A percentile compares a stretch with the other conserved stretches of the same genome.
phyloP scores from a whole-genome alignment of 176 grass and related monocot genomes.

The Oryza punctata region DNA sequence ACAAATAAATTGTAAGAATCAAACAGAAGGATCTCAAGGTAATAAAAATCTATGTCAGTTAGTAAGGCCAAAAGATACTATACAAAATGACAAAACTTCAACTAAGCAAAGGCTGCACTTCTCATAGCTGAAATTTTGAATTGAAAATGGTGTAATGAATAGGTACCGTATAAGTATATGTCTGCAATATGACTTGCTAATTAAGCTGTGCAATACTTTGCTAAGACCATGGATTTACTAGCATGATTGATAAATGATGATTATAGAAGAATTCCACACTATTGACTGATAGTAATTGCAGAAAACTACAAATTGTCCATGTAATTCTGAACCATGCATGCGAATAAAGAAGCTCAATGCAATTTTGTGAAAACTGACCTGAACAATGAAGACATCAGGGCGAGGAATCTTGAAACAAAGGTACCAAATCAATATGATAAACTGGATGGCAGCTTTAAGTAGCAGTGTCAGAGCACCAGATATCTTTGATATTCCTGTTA shows the following conservation, averaged over 20 bases:
- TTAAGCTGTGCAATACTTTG: background rate
- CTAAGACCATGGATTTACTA: background rate
- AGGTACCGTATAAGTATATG: background rate
- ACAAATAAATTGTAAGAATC: background rate
- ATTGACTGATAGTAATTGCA: background rate
- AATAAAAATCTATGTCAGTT: background rate
- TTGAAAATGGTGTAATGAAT: background rate
- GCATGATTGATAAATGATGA: background rate
- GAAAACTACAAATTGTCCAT: background rate
- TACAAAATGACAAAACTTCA: background rate
- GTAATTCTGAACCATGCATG: slow-evolving; percentile 1
- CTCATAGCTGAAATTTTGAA: background rate
- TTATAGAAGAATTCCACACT: background rate
- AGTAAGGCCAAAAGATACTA: background rate
- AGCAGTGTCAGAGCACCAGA: slow-evolving; percentile 75
- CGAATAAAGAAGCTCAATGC: background rate
- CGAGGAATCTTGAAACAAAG: slow-evolving; percentile 86
- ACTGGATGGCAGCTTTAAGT: slow-evolving; percentile 84
- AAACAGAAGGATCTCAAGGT: background rate
- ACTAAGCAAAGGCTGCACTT: background rate
- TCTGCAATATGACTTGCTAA: background rate
- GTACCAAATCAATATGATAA: slow-evolving; percentile 78
- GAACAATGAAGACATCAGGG: slow-evolving; percentile 84
- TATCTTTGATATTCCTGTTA: slow-evolving; percentile 82
- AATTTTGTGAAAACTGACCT: slow-evolving; percentile 51